Conservation (phyloP, 108 stramenopile genomes). For the Cylindrotheca closterium region DNA sequence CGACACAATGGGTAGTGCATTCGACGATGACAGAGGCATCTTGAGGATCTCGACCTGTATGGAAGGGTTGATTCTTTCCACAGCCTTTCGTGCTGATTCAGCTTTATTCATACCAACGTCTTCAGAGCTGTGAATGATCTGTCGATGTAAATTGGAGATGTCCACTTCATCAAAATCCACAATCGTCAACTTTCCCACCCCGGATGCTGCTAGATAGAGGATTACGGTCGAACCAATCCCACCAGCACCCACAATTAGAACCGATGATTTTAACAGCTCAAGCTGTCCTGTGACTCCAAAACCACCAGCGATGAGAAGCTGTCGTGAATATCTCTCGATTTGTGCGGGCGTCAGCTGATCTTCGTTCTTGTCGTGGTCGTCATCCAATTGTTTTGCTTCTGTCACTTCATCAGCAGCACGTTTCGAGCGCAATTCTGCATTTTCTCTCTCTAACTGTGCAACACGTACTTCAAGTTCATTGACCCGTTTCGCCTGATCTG, state of each 20-base stretch:
- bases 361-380: not conserved
- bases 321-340: constrained; percentile 82
- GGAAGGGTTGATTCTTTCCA: constrained; percentile 70
- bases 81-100: constrained; percentile 59
- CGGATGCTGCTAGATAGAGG: constrained; percentile 76
- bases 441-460: not conserved
- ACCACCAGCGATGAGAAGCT: constrained; percentile 65
- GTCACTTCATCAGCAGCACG: not conserved
- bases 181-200: constrained; percentile 78
- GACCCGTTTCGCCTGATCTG: not conserved
- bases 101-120: constrained; percentile 83
- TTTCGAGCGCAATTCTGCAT: not conserved
- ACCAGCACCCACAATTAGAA: constrained; percentile 82
- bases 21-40: constrained; percentile 43
- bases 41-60: constrained; percentile 34
- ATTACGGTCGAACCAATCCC: constrained; percentile 85
- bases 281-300: constrained; percentile 82
- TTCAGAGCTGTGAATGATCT: constrained; percentile 83
- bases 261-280: constrained; percentile 59
- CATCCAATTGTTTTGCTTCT: not conserved
- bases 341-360: constrained; percentile 26
- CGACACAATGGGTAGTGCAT: constrained; percentile 63
- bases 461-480: not conserved
- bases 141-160: constrained; percentile 94
- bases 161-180: constrained; percentile 96